Evolutionary conservation across 164 flowering plant species (phyloP).

Genomic region (Akebia trifoliata): DNA sequence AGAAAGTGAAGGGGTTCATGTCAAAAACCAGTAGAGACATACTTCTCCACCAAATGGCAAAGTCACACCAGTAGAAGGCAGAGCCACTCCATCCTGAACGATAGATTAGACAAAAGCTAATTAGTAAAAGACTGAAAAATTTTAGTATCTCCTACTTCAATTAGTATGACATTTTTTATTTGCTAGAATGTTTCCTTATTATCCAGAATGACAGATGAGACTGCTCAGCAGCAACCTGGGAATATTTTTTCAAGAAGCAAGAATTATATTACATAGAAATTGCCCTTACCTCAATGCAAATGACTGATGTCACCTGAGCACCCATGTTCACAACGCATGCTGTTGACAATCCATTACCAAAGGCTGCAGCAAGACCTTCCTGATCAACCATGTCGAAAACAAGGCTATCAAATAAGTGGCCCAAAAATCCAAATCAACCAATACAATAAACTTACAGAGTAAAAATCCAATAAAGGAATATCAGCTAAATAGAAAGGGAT

Average conservation of each 20-base stretch:
- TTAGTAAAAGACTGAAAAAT: not conserved
- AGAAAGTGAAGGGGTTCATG: not conserved
- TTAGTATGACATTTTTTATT: not conserved
- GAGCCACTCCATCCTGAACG: conserved; percentile 88
- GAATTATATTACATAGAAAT: not conserved
- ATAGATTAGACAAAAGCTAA: conserved; percentile 4
- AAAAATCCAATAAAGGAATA: no score
- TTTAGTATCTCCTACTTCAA: not conserved
- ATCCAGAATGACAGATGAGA: not conserved
- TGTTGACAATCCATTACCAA: conserved; percentile 96
- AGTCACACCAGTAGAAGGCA: conserved; percentile 75
- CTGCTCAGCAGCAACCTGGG: not conserved
- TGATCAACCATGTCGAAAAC: conserved; percentile 19
- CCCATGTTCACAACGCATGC: conserved; percentile 95
- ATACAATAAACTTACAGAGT: not conserved
- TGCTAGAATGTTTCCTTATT: not conserved
- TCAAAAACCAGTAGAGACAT: conserved; percentile 6
- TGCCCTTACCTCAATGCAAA: conserved; percentile 77
- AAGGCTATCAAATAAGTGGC: not conserved
- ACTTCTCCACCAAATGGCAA: conserved; percentile 97
- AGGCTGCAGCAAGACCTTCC: conserved; percentile 97
- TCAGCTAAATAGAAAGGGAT: no score
- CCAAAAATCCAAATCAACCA: not conserved
- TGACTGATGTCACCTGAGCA: conserved; percentile 86
- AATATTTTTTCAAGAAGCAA: not conserved